Evolutionary conservation across 2,329 filamentous ascomycete genomes (phyloP).

Genomic region (Cordyceps farinosa): DNA sequence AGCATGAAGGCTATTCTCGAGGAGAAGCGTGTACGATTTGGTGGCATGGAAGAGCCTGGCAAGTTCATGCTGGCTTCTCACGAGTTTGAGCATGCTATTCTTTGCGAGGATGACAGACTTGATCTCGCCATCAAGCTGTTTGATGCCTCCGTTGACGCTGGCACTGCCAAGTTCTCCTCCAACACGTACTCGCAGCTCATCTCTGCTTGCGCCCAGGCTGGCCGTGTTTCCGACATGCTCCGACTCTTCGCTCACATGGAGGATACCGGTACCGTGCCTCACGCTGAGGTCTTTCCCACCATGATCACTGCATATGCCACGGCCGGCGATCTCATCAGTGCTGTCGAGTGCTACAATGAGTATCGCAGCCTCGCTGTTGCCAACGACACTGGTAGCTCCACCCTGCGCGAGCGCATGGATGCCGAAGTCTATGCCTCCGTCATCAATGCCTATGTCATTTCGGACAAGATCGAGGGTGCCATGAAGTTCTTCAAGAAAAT

Average conservation of each 20-base stretch:
- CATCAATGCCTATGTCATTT: slow-evolving; percentile 81
- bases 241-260: slow-evolving; percentile 92
- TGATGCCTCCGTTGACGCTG: slow-evolving; percentile 64
- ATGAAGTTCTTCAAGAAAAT: slow-evolving; percentile 84
- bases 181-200: slow-evolving; percentile 85
- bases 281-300: slow-evolving; percentile 77
- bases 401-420: slow-evolving; percentile 70
- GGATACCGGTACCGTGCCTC: slow-evolving; percentile 65
- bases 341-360: slow-evolving; percentile 92
- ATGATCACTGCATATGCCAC: slow-evolving; percentile 95
- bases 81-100: slow-evolving; percentile 80
- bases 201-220: slow-evolving; percentile 78
- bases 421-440: slow-evolving; percentile 86
- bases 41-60: slow-evolving; percentile 77
- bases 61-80: slow-evolving; percentile 87
- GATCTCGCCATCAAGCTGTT: slow-evolving; percentile 84
- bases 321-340: slow-evolving; percentile 76
- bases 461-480: slow-evolving; percentile 75
- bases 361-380: slow-evolving; percentile 87
- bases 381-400: slow-evolving; percentile 69
- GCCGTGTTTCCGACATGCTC: slow-evolving; percentile 83
- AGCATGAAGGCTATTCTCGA: slow-evolving; percentile 70
- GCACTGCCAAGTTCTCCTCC: slow-evolving; percentile 66
- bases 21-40: slow-evolving; percentile 78
- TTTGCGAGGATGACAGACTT: slow-evolving; percentile 82